Evolutionary conservation across 1,139 yeast species (phyloP), one percentile per base, ranked within the genome.

Genomic region (Meyerozyma smithsonii): DNA sequence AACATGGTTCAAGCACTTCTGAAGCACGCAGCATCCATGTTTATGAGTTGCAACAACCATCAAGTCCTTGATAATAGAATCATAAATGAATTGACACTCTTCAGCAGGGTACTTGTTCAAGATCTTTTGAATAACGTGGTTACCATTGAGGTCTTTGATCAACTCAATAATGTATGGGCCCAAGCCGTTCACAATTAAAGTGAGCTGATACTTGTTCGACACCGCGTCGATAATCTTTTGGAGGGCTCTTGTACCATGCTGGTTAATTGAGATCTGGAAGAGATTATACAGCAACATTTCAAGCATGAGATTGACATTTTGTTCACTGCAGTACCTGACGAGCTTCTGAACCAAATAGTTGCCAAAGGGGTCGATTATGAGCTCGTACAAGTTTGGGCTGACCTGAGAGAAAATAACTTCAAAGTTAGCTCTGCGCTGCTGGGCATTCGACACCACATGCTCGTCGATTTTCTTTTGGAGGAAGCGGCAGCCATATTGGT

Each of bases 1-100:
- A 19, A 71, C 76, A 52, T 71, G 77, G 42, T 70, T 71, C 44
- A 71, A 59, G 44, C 76, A 69, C 46, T 72, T 59, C 47, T 70
- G 76, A 39, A 71, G 58, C 8, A 71, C 76, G 52, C 76, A 71
- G 51, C 77, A 71, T 8, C 77, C 76, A 45, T 70, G 77, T 47
- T 73, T 64, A 49, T 71, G 77, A 15, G 75, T 69, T 5, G 76
- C 73, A 34, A 71, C 69, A 37, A 62, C 66, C 42, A 57, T 54
- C 41, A 72, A 62, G 43, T 70, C 65, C 6, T 42, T 46, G 18
- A 64, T 57, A 32, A 71, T 69, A 12, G 70, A 58, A 39, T 70
- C 72, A 45, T 67, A 70, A 26, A 71, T 69, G 45, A 71, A 69
- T 48, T 71, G 76, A 44, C 72, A 69, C 35, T 65, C 62, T 17